These are phyloP conservation scores for Wickerhamomyces sydowiorum DNA, from an alignment of 805 yeast species.

Conservation along the genomic window DNA sequence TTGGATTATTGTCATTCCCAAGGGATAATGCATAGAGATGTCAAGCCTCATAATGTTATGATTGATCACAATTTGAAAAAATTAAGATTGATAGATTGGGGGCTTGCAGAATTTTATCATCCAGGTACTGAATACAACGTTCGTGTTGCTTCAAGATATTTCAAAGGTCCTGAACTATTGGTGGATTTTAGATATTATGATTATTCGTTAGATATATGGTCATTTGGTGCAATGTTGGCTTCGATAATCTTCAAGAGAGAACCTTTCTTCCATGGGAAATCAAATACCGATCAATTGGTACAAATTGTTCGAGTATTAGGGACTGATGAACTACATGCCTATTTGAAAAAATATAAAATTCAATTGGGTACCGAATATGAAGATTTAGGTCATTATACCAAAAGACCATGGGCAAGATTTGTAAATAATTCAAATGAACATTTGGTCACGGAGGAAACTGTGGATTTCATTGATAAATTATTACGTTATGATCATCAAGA, in stretches of 20 bases:
- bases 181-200: constrained; percentile 82
- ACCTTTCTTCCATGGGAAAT: constrained; percentile 89
- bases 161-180: constrained; percentile 86
- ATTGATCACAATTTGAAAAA: constrained; percentile 65
- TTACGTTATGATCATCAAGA: constrained; percentile 83
- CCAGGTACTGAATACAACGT: constrained; percentile 87
- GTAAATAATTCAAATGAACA: constrained; percentile 47
- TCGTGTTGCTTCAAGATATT: constrained; percentile 86
- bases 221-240: constrained; percentile 87
- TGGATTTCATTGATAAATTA: constrained; percentile 69
- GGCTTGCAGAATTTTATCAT: constrained; percentile 89
- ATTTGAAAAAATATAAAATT: constrained; percentile 64
- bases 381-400: constrained; percentile 60
- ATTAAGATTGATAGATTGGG: constrained; percentile 88
- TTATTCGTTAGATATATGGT: constrained; percentile 87
- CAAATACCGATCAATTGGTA: constrained; percentile 87
- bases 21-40: constrained; percentile 95
- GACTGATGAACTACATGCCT: constrained; percentile 64
- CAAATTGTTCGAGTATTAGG: constrained; percentile 87
- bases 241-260: constrained; percentile 84
- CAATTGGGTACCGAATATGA: constrained; percentile 74
- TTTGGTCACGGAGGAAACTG: constrained; percentile 46
- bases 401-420: constrained; percentile 64
- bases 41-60: constrained; percentile 91
- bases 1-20: constrained; percentile 85